Evolutionary conservation across 345 rosid species (phyloP), one percentile per base, ranked within the genome.

Genomic region (Ceriops zippeliana): DNA sequence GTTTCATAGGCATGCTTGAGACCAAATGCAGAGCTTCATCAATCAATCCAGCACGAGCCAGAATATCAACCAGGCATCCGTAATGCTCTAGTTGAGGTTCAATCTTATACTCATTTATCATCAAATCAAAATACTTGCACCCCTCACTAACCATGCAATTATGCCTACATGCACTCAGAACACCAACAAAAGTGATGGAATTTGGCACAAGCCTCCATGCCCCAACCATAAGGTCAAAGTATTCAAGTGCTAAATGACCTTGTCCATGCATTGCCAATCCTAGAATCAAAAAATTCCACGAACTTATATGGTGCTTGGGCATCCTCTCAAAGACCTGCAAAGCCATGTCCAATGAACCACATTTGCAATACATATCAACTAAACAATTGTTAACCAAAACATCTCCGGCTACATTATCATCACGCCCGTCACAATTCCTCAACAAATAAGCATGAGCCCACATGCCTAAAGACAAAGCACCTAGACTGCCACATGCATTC

Each of bases 331-430:
- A 90, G 52, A 85, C 86, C 38, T 88, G 88, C 62, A 71, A 49
- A 22, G 90, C 95, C 38, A 87, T 66, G 61, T 73, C 84, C 22
- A 87, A 67, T 0, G 85, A 78, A 22, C 95, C 92, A 21, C 92
- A 85, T 77, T 86, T 90, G 77, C 89, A 79, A 68, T 90, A 90
- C 97, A 90, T 88, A 52, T 90, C 90, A 11, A 87, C 79, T 74
- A 90, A 69, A 1, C 87, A 85, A 78, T 83, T 83, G 57, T 83
- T 82, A 27, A 87, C 66, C 67, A 88, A 65, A 81, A 84, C 83
- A 76, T 83, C 87, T 42, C 62, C 63, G 51, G 68, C 69, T 62
- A 75, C 34, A 73, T 65, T 58, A 5, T 59, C 37, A 58, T 75
- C 73, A 15, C 80, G 70, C 13, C 72, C 46, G 51, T 75, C 74